Base-by-base conservation (phyloP, 108 stramenopile genomes). In the Asterionellopsis glacialis region DNA sequence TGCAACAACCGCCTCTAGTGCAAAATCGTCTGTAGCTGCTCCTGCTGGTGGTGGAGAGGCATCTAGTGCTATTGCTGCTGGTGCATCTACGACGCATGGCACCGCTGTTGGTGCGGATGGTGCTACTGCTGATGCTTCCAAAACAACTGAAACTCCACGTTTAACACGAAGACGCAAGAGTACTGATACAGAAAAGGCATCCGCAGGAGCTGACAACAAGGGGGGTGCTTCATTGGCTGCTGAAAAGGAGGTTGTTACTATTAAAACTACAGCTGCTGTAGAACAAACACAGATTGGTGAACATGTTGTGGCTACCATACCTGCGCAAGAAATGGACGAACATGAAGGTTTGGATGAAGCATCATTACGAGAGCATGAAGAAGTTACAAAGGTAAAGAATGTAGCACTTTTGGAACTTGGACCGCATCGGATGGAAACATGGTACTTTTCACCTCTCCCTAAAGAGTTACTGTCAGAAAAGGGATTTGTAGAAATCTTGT, bases 321-420 rank as follows among this genome's bases (percentile, higher is more conserved):
- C 88, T 4, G 94, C 90, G 6, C 87, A 87, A 51, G 89, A 91
- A 51, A 82, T 97, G 41, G 96, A 98, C 67, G 98, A 98, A 63
- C 98, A 98, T 73, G 96, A 97, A 77, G 98, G 98, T 7, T 73
- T 98, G 59, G 98, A 98, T 68, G 98, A 96, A 57, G 96, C 88
- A 14, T 75, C 82, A 3, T 67, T 98, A 19, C 81, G 91, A 63
- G 98, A 99, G 65, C 96, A 98, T 76, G 98, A 99, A 74, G 97
- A 99, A 66, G 95, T 98, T 22, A 99, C 98, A 38, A 99, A 98
- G 64, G 91, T 96, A 1, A 96, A 97, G 66, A 99, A 99, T 79
- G 93, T 99, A 9, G 80, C 84, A 14, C 80, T 75, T 50, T 54
- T 99, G 6, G 95, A 98, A 65, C 59, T 99, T 45, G 98, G 97